Conservation (phyloP, 2,329 filamentous ascomycete genomes). For the Alternaria sp. region DNA sequence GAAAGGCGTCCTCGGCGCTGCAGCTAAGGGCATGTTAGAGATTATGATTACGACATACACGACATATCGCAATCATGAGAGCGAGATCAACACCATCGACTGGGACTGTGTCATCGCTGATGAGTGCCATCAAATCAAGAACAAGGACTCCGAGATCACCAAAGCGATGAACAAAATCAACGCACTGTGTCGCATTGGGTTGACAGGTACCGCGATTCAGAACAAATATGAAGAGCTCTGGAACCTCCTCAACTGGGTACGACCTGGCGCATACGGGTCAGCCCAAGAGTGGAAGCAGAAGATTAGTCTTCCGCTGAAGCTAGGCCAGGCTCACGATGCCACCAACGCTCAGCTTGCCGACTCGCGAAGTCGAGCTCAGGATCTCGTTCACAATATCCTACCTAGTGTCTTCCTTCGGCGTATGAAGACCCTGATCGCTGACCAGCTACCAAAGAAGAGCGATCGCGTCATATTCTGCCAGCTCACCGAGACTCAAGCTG, state of each 20-base stretch:
- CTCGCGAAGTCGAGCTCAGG: slow-evolving; percentile 80
- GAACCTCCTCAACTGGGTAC: slow-evolving; percentile 96
- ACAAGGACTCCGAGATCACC: slow-evolving; percentile 76
- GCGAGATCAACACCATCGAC: slow-evolving; percentile 78
- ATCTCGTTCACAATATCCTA: slow-evolving; percentile 84
- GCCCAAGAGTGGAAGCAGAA: slow-evolving; percentile 77
- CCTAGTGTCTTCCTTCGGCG: slow-evolving; percentile 89
- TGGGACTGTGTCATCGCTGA: slow-evolving; percentile 97
- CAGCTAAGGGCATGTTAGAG: slow-evolving; percentile 78
- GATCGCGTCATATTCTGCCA: slow-evolving; percentile 96
- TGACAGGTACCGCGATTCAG: slow-evolving; percentile 96
- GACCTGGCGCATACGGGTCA: slow-evolving; percentile 75
- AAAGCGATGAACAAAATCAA: slow-evolving; percentile 91
- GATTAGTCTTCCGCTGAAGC: slow-evolving; percentile 79
- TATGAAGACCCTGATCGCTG: slow-evolving; percentile 89
- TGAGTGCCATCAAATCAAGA: slow-evolving; percentile 91
- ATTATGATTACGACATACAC: slow-evolving; percentile 94
- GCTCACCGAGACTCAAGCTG: slow-evolving; percentile 78
- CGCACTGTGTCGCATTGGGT: slow-evolving; percentile 85
- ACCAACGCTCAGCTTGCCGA: slow-evolving; percentile 81
- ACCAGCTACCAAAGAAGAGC: slow-evolving; percentile 93
- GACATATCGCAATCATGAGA: slow-evolving; percentile 80
- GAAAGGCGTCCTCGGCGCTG: slow-evolving; percentile 74
- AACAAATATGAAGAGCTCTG: slow-evolving; percentile 98
- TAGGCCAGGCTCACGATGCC: slow-evolving; percentile 92